Evolutionary conservation across 345 rosid species (phyloP).

Genomic region (Hibiscus mutabilis): DNA sequence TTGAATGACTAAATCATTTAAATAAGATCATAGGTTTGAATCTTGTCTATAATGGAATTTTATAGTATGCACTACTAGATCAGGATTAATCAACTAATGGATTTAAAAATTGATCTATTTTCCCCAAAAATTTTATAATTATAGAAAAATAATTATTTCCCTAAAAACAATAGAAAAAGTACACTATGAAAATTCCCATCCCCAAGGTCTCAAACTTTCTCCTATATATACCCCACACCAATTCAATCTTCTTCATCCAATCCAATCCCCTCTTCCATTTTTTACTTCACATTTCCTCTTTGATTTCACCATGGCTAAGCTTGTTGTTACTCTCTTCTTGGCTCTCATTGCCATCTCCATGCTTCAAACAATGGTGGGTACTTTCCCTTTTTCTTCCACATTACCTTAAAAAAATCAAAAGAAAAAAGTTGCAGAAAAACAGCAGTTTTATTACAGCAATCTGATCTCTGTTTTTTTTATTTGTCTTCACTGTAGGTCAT

Average conservation of each 20-base stretch:
- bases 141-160: too few species aligned
- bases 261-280: slow-evolving; percentile 18
- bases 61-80: too few species aligned
- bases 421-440: neutral
- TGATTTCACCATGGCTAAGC: slow-evolving; percentile 40
- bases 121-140: too few species aligned
- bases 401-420: neutral
- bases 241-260: slow-evolving; percentile 18
- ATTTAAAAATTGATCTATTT: too few species aligned
- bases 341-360: slow-evolving; percentile 56
- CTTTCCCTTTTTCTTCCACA: neutral
- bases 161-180: neutral
- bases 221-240: slow-evolving; percentile 31
- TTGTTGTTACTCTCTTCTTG: slow-evolving; percentile 39
- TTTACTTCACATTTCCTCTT: too few species aligned
- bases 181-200: neutral
- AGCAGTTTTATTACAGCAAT: neutral
- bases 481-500: slow-evolving; percentile 24
- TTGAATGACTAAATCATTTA: too few species aligned
- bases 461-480: neutral
- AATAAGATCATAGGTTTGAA: too few species aligned
- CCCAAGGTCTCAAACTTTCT: neutral
- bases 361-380: slow-evolving; percentile 54
- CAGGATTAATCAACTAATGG: too few species aligned
- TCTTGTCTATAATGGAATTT: too few species aligned